Percentiles rank a stretch among this genome's conserved stretches.
Evolutionary conservation across 1,139 yeast species (phyloP).

Genomic region (Pichia sp.): DNA sequence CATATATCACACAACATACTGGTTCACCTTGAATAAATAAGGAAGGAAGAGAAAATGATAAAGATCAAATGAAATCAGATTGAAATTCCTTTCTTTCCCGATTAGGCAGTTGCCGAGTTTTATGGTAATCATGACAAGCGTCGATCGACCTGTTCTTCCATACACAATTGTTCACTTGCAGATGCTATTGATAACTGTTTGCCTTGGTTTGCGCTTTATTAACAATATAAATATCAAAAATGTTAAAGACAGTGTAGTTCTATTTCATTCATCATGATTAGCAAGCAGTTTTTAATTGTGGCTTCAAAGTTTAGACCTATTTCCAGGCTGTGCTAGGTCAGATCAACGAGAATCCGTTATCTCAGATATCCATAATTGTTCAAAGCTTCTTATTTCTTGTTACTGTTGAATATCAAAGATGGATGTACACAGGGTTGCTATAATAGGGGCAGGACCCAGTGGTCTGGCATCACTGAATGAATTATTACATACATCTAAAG

Average conservation of each 20-base stretch:
- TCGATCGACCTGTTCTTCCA: too few relatives aligned
- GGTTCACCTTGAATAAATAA: neutral
- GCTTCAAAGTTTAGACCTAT: too few relatives aligned
- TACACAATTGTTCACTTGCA: too few relatives aligned
- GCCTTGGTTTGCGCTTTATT: too few relatives aligned
- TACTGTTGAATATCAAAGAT: neutral
- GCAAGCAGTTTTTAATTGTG: too few relatives aligned
- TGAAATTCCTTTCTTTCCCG: neutral
- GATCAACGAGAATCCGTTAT: too few relatives aligned
- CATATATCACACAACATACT: constrained; percentile 41
- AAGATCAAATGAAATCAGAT: neutral
- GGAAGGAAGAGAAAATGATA: neutral
- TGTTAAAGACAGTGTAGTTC: too few relatives aligned
- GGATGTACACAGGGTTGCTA: constrained; percentile 25
- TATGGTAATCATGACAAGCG: too few relatives aligned
- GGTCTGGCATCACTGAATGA: constrained; percentile 32
- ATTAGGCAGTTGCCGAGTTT: neutral
- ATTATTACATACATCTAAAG: constrained; percentile 27
- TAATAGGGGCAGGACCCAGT: constrained; percentile 37
- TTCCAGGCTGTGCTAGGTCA: too few relatives aligned
- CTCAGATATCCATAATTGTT: neutral
- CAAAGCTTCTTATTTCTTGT: neutral
- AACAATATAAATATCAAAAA: too few relatives aligned
- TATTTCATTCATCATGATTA: too few relatives aligned
- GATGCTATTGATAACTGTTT: too few relatives aligned